Evolutionary conservation across 2,329 filamentous ascomycete species (phyloP).

Genomic region (Neofusicoccum kwambonambiense): DNA sequence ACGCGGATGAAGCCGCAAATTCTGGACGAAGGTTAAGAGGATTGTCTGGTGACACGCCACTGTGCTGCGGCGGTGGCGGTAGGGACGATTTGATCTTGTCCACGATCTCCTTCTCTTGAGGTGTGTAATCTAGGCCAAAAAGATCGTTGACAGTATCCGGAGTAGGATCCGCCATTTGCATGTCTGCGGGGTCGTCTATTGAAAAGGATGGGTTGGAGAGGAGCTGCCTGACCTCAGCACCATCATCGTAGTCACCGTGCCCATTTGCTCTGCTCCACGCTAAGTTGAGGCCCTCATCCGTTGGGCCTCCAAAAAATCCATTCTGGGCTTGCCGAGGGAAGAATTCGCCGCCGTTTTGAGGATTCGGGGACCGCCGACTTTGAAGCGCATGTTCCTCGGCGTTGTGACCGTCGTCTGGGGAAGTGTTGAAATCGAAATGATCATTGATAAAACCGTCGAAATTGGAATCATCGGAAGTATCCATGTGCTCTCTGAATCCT

Average conservation of each 20-base stretch:
- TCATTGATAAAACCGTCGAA: background rate
- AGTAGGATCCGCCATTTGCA: conserved; percentile 1
- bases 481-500: background rate
- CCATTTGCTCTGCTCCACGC: background rate
- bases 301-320: background rate
- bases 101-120: conserved; percentile 18
- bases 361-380: background rate
- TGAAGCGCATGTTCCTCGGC: too few species aligned
- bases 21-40: conserved; percentile 21
- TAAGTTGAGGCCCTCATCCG: background rate
- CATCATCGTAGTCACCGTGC: conserved; percentile 17
- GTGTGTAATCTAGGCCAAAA: conserved; percentile 15
- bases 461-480: background rate
- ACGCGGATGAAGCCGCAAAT: background rate
- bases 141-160: conserved; percentile 16
- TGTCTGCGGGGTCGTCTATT: background rate
- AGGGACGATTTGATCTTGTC: conserved; percentile 20
- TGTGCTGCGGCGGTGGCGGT: conserved; percentile 19
- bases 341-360: background rate
- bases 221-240: conserved; percentile 20
- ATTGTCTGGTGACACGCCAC: conserved; percentile 15
- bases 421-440: too few species aligned
- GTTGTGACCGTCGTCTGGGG: too few species aligned
- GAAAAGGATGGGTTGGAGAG: conserved; percentile 19
- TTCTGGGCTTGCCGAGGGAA: background rate